Conservation (phyloP, 257 asterid genomes). For the Knoxia roxburghii region DNA sequence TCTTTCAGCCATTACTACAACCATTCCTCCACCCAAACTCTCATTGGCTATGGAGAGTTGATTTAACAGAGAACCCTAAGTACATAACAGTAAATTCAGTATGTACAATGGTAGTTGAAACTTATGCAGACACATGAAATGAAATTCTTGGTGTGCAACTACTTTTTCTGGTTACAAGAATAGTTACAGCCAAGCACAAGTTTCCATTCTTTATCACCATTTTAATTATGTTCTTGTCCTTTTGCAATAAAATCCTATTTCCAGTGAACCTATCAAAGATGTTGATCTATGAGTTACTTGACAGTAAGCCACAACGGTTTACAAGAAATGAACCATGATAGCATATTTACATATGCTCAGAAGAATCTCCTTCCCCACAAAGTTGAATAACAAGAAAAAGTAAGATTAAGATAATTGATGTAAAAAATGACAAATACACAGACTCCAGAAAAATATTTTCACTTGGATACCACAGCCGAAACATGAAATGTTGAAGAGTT, state of each 20-base stretch:
- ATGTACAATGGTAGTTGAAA: not conserved
- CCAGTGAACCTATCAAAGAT: not conserved
- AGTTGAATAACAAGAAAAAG: not conserved
- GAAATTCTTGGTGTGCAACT: not conserved
- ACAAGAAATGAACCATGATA: not conserved
- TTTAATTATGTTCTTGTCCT: not conserved
- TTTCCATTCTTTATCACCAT: not conserved
- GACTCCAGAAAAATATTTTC: not conserved
- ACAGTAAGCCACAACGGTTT: not conserved
- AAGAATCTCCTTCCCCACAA: not conserved
- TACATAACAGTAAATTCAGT: slow-evolving; percentile 7
- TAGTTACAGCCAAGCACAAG: not conserved
- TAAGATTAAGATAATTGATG: not conserved
- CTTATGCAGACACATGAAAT: not conserved
- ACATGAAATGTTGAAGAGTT: slow-evolving; percentile 3
- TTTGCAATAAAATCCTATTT: not conserved
- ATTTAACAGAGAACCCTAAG: slow-evolving; percentile 76
- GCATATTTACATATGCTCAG: not conserved
- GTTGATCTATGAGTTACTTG: not conserved
- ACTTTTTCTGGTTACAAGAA: not conserved
- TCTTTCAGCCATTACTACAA: slow-evolving; percentile 88
- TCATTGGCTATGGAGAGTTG: slow-evolving; percentile 92
- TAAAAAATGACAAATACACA: not conserved
- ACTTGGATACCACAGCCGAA: not conserved
- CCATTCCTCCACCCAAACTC: slow-evolving; percentile 85